Conservation (phyloP, 352 stramenopile species). For the Discostella stelligera region DNA sequence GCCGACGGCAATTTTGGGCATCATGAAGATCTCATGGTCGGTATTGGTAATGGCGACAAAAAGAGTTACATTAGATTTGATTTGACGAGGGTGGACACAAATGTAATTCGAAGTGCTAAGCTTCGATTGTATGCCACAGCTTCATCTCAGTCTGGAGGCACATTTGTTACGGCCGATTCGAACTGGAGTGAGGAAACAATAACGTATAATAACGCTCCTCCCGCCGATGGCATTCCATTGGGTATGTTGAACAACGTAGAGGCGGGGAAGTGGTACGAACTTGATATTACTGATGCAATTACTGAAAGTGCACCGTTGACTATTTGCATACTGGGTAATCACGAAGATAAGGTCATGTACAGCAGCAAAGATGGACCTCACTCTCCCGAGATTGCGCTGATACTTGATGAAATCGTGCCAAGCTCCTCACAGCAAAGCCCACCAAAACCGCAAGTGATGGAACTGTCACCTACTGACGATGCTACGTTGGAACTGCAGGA, state of each 20-base stretch:
- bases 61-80: slow-evolving; percentile 47
- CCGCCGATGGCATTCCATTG: slow-evolving; percentile 32
- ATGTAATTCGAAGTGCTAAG: slow-evolving; percentile 26
- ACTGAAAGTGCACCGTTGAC: slow-evolving; percentile 40
- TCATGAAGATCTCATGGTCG: slow-evolving; percentile 37
- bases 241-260: slow-evolving; percentile 24
- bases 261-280: slow-evolving; percentile 40
- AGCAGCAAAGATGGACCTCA: slow-evolving; percentile 45
- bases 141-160: slow-evolving; percentile 32
- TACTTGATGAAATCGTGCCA: slow-evolving; percentile 32
- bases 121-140: slow-evolving; percentile 41
- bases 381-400: slow-evolving; percentile 39
- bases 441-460: slow-evolving; percentile 7
- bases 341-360: slow-evolving; percentile 37
- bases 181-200: slow-evolving; percentile 43
- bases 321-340: slow-evolving; percentile 43
- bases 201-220: slow-evolving; percentile 33
- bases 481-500: slow-evolving; percentile 39
- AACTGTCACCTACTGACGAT: slow-evolving; percentile 40
- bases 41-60: slow-evolving; percentile 42
- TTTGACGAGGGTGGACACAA: slow-evolving; percentile 33
- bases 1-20: slow-evolving; percentile 39
- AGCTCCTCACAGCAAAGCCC: not conserved
- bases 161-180: slow-evolving; percentile 35
- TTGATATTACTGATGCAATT: slow-evolving; percentile 41